Evolutionary conservation across 768 basidiomycete genomes (phyloP), one percentile per base, ranked within the genome.

Genomic region (Mycena leptocephala): DNA sequence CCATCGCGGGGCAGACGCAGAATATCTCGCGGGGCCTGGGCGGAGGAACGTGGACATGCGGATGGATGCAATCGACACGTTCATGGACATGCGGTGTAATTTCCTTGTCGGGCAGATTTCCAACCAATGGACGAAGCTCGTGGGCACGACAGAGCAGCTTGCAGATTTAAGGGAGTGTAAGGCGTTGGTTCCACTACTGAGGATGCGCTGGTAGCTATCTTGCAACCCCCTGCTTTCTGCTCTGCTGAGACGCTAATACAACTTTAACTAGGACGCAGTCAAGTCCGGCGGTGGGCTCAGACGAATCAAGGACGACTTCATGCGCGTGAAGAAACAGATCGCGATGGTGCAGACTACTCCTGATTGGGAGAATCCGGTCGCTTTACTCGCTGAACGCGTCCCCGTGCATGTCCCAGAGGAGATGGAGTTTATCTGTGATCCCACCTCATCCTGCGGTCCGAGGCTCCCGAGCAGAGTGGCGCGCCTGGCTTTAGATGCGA

Each of bases 151-250:
- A 5, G 62, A 68, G 5, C 67, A 61, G 2, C 67, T 76, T 2
- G 79, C 80, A 6, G 35, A 79, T 39, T 48, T 63, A 3, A 10
- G 32, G 20, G 51, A 39, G 9, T 78, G 76, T 43, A 58, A 46
- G 28, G 64, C 30, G 55, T 67, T 81, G 1, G 72, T 77, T n/a
- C 72, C 77, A n/a, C 53, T 81, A 35, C 73, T 80, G 79, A 80
- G 59, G 67, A 59, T 11, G 75, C 77, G 14, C 64, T 81, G 71
- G 80, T 81, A 33, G 80, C 67, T 32, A 20, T 35, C 16, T 48
- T 24, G 18, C 7, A 5, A n/a, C n/a, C n/a, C n/a, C n/a, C n/a
- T n/a, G n/a, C 18, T 30, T 11, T 71, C 7, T n/a, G 3, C 61
- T 16, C n/a, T n/a, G 61, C 16, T 62, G 20, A 5, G 3, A 22